These are phyloP conservation scores for Coemansia sp. DNA, from an alignment of 192 early-diverging fungal genomes.

Conservation along the genomic window DNA sequence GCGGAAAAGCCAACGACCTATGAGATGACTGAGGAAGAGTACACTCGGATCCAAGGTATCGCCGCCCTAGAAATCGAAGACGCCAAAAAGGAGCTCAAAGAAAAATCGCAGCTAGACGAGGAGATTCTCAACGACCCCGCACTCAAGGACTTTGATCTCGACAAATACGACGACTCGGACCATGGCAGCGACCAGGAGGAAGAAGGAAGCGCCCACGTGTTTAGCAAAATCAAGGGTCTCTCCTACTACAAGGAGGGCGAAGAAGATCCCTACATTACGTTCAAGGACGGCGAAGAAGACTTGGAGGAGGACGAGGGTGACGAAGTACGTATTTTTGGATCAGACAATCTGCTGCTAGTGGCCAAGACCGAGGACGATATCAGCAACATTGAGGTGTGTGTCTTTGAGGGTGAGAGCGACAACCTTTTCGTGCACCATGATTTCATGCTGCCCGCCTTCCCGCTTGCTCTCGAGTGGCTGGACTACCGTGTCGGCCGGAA, in stretches of 20 bases:
- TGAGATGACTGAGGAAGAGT: conserved; percentile 88
- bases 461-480: conserved; percentile 94
- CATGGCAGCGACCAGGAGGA: conserved; percentile 29
- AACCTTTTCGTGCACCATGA: conserved; percentile 99
- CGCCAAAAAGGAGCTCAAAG: conserved; percentile 63
- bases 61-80: conserved; percentile 66
- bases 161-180: conserved; percentile 89
- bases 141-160: conserved; percentile 87
- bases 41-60: conserved; percentile 71
- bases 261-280: conserved; percentile 85
- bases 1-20: conserved; percentile 75
- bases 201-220: conserved; percentile 62
- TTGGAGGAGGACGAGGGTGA: conserved; percentile 71
- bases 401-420: conserved; percentile 78
- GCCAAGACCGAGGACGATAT: conserved; percentile 98
- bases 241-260: conserved; percentile 77
- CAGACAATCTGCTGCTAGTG: conserved; percentile 87
- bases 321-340: conserved; percentile 74
- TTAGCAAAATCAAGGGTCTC: conserved; percentile 86
- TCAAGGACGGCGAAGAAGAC: conserved; percentile 61
- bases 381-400: conserved; percentile 91
- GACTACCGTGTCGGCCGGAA: conserved; percentile 84
- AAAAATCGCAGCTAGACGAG: conserved; percentile 27
- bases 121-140: conserved; percentile 59
- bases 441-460: conserved; percentile 95